Evolutionary conservation across 2,329 filamentous ascomycete genomes (phyloP), one percentile per base, ranked within the genome.

Genomic region (Alternaria arbusti): DNA sequence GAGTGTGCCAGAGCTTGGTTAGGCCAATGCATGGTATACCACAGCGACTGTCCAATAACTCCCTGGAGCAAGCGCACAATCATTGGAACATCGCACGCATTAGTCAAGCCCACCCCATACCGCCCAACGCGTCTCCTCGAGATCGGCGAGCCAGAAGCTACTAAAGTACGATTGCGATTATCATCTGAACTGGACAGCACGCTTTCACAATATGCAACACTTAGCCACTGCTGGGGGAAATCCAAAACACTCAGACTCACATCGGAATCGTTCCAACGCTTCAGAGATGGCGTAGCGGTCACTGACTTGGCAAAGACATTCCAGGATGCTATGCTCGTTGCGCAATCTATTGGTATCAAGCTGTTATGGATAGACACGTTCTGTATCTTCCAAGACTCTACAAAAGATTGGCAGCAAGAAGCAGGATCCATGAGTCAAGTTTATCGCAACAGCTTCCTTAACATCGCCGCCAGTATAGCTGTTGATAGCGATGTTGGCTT

Each of bases 141-240:
- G 2, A 8, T 50, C 5, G 28, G 45, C 10, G 0, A 7, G 0
- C 45, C 45, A 20, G 44, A 50, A 10, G 5, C 28, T 10, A 3
- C 2, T 7, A 22, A 40, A 25, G 7, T 57, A 12, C 28, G 55
- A 22, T 6, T 57, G 1, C 22, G 15, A n/a, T 5, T 50, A 7
- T 25, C 28, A 7, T 43, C 28, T 2, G 45, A 50, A 6, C n/a
- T 20, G 1, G 44, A 25, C 8, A 7, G 17, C n/a, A 40, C 28
- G 6, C 2, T 10, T 9, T 23, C 15, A 7, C 23, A 32, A 3
- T 54, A 54, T 20, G 49, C 49, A 26, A 59, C 49, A 32, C 49
- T 54, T 2, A 59, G 47, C 15, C 57, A 59, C 11, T 54, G 57
- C 17, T 59, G 57, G 49, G 57, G 49, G 4, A 32, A 54, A 11